A percentile compares a stretch with the other conserved stretches of the same genome.
phyloP scores from a whole-genome alignment of 768 basidiomycete species.

The Tylopilus rubrobrunneus region DNA sequence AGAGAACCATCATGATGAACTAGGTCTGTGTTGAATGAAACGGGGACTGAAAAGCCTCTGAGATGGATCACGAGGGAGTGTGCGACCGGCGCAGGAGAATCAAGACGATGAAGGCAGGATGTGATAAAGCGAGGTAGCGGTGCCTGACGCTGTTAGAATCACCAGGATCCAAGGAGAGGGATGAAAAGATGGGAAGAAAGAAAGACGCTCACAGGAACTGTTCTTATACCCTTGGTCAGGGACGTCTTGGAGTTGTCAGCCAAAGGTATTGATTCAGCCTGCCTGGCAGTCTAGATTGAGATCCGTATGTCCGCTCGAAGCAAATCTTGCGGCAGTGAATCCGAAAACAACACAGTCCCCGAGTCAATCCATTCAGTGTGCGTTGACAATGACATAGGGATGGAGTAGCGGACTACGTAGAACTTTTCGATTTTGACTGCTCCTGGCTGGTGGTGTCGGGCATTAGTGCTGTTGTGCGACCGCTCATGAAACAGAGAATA shows the following conservation, averaged over 20 bases:
- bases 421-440: not conserved
- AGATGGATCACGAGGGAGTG: conserved; percentile 15
- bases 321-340: not conserved
- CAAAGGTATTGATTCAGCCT: conserved; percentile 6
- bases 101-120: conserved; percentile 17
- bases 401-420: not conserved
- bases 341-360: too few relatives aligned
- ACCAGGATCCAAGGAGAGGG: conserved; percentile 48
- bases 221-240: conserved; percentile 19
- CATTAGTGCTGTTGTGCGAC: too few relatives aligned
- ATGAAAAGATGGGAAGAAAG: conserved; percentile 35
- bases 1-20: conserved; percentile 47
- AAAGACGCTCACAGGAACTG: conserved; percentile 4
- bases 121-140: conserved; percentile 16
- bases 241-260: conserved; percentile 20
- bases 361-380: not conserved
- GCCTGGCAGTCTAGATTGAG: conserved; percentile 9
- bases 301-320: not conserved
- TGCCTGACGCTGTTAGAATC: conserved; percentile 36
- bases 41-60: not conserved
- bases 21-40: conserved; percentile 8
- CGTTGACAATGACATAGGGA: not conserved
- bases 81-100: conserved; percentile 23
- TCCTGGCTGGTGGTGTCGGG: too few relatives aligned
- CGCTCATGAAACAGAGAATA: too few relatives aligned